Evolutionary conservation across 2,329 filamentous ascomycete species (phyloP), one percentile per base, ranked within the genome.

Genomic region (Curvularia lunata): DNA sequence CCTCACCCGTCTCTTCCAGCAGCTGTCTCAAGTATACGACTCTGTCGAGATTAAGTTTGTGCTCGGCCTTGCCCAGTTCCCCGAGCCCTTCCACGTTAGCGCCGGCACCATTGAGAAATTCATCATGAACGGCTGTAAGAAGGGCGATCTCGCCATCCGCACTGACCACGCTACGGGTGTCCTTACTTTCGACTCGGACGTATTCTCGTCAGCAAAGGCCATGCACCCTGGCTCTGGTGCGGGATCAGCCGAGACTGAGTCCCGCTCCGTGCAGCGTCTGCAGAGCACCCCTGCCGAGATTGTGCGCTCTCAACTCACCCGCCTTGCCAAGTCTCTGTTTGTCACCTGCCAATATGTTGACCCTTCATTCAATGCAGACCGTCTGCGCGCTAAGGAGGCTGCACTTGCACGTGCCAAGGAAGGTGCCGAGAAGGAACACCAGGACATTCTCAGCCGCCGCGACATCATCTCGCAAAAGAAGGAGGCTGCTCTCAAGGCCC

Each of bases 61-160:
- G 46, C 90, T 97, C 77, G 89, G 91, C 72, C 89, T 99, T 53
- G 95, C 95, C 62, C 86, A 95, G 74, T 99, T 99, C 85, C 95
- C 95, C 9, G 93, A 96, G 76, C 92, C 95, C 41, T 98, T 96
- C 86, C 90, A 97, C 80, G 92, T 98, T 67, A 90, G 86, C 63
- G 88, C 91, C 52, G 88, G 89, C 66, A 96, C 91, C 61, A 96
- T 99, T 67, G 95, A 99, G 84, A 99, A 98, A 83, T 99, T 99
- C 84, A 98, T 99, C 84, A 99, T 99, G 95, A 99, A 99, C 79
- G 95, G 95, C 64, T 98, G 96, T 86, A 99, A 99, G 88, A 99
- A 99, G 86, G 95, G 95, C 56, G 95, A 99, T 71, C 85, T 99
- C 45, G 91, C 95, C 52, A 96, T 99, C 70, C 92, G 95, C 61